Evolutionary conservation across 1,139 yeast species (phyloP).

Genomic region (Sugiyamaella novakii): DNA sequence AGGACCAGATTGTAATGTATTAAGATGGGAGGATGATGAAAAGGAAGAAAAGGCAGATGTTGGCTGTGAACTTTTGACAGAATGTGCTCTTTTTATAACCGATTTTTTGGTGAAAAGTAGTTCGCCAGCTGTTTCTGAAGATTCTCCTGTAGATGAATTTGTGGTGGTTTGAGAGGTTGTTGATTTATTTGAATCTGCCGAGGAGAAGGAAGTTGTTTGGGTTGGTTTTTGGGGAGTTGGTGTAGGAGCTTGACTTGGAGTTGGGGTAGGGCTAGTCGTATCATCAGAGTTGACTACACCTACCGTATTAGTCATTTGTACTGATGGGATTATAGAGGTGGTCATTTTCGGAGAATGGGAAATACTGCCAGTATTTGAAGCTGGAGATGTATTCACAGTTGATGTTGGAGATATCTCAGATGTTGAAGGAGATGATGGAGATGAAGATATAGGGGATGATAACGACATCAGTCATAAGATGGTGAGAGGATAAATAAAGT

Average conservation of each 20-base stretch:
- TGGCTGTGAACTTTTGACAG: constrained; percentile 21
- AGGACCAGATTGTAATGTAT: constrained; percentile 9
- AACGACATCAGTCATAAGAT: constrained; percentile 10
- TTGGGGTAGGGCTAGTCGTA: background rate
- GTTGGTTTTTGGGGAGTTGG: constrained; percentile 2
- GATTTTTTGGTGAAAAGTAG: constrained; percentile 29
- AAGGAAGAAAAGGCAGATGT: constrained; percentile 30
- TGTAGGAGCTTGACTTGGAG: constrained; percentile 11
- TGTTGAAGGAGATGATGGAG: constrained; percentile 7
- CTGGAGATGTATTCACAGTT: constrained; percentile 25
- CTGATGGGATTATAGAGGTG: background rate
- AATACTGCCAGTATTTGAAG: constrained; percentile 7
- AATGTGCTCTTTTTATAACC: constrained; percentile 19
- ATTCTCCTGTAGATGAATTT: constrained; percentile 4
- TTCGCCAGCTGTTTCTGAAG: constrained; percentile 11
- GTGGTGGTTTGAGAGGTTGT: constrained; percentile 5
- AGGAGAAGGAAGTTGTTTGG: constrained; percentile 13
- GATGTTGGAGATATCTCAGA: constrained; percentile 19
- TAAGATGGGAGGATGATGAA: constrained; percentile 21
- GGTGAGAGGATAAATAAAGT: background rate
- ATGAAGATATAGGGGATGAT: constrained; percentile 3
- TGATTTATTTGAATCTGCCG: constrained; percentile 15
- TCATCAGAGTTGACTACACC: background rate
- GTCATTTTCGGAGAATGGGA: constrained; percentile 8
- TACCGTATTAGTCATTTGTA: background rate